Evolutionary conservation across 768 basidiomycete species (phyloP).

Genomic region (Naematelia encephala): DNA sequence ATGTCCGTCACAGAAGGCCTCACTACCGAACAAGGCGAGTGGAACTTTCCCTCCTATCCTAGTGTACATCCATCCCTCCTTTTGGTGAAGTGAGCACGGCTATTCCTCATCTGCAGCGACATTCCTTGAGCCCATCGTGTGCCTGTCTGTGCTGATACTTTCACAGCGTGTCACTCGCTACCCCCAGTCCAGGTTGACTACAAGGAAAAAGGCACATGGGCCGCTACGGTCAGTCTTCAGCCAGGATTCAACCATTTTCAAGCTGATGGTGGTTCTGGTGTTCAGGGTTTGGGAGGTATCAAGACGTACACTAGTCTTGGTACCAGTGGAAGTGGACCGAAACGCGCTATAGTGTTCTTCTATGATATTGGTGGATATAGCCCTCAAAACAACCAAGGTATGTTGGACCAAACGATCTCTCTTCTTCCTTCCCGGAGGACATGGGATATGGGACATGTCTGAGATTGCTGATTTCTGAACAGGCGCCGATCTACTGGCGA

Average conservation of each 20-base stretch:
- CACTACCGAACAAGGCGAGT: not conserved
- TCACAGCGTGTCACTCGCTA: slow-evolving; percentile 7
- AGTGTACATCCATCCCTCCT: too few species aligned
- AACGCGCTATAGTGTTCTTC: slow-evolving; percentile 26
- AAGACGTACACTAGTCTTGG: slow-evolving; percentile 22
- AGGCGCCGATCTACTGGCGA: slow-evolving; percentile 63
- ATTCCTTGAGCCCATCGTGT: too few species aligned
- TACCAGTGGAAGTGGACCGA: slow-evolving; percentile 1
- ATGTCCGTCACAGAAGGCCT: not conserved
- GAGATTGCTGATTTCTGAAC: not conserved
- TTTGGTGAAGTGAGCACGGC: too few species aligned
- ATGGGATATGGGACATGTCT: not conserved
- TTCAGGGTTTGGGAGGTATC: slow-evolving; percentile 12
- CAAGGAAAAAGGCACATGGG: slow-evolving; percentile 10
- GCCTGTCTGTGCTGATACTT: too few species aligned
- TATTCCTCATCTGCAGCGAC: too few species aligned
- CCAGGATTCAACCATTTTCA: not conserved
- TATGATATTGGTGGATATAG: slow-evolving; percentile 26
- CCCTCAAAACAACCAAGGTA: slow-evolving; percentile 30
- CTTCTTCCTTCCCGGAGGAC: not conserved
- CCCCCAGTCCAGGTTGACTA: slow-evolving; percentile 17
- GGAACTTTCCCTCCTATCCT: not conserved
- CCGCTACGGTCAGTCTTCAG: not conserved
- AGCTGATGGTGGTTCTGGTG: not conserved
- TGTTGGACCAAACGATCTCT: not conserved